A percentile compares a stretch with the other conserved stretches of the same genome.
These are phyloP conservation scores for Agrocybe praecox DNA, from an alignment of 768 basidiomycete genomes.

Conservation along the genomic window DNA sequence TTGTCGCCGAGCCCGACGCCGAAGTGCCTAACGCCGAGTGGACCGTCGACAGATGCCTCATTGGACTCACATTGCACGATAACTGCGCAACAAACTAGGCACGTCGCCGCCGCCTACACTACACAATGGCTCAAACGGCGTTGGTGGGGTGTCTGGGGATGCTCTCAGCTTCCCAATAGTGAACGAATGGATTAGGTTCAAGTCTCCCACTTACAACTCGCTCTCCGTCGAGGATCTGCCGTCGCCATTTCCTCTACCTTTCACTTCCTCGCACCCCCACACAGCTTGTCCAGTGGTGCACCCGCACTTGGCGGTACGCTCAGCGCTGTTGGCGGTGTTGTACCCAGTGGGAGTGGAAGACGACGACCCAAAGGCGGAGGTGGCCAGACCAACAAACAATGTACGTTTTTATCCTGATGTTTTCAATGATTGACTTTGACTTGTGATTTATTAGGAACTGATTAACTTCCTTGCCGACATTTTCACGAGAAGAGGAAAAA, in stretches of 20 bases:
- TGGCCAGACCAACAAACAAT: slow-evolving; percentile 45
- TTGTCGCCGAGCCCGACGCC: too few species aligned
- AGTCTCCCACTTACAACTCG: slow-evolving; percentile 71
- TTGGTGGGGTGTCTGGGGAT: slow-evolving; percentile 6
- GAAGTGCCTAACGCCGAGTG: too few species aligned
- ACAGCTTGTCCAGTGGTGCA: slow-evolving; percentile 14
- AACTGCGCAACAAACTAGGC: slow-evolving; percentile 79
- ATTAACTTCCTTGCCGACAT: slow-evolving; percentile 36
- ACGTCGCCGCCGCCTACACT: slow-evolving; percentile 82
- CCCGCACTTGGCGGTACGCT: slow-evolving; percentile 23
- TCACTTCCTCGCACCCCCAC: slow-evolving; percentile 26
- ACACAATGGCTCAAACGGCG: slow-evolving; percentile 36
- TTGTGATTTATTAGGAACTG: slow-evolving; percentile 27
- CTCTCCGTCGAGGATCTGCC: slow-evolving; percentile 86
- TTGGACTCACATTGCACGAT: slow-evolving; percentile 82
- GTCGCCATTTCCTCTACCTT: slow-evolving; percentile 75
- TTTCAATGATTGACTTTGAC: not conserved
- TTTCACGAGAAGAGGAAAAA: slow-evolving; percentile 25
- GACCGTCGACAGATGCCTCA: slow-evolving; percentile 77
- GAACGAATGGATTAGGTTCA: slow-evolving; percentile 29
- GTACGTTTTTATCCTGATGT: slow-evolving; percentile 30
- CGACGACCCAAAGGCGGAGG: slow-evolving; percentile 56
- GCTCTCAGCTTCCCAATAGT: slow-evolving; percentile 10
- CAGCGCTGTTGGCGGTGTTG: slow-evolving; percentile 29
- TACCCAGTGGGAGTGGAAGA: slow-evolving; percentile 43